Base-by-base conservation (phyloP, 768 basidiomycete genomes). In the Clathrus columnatus region DNA sequence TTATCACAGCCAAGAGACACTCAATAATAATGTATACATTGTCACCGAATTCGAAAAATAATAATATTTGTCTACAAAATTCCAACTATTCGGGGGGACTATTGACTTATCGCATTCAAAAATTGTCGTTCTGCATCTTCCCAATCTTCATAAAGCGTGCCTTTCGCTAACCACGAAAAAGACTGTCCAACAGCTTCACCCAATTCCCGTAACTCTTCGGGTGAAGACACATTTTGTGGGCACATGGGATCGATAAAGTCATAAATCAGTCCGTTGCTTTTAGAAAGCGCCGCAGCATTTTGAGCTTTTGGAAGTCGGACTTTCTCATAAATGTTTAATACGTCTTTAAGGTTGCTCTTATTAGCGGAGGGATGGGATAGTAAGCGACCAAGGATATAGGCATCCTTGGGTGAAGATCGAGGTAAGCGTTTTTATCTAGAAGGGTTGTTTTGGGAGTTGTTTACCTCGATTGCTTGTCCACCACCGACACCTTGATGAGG, bases 401-500 rank as follows among this genome's bases (percentile, higher is more conserved):
- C 67, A n/a, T n/a, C n/a, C n/a, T n/a, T n/a, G n/a, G n/a, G n/a
- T n/a, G n/a, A n/a, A n/a, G n/a, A n/a, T n/a, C n/a, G n/a, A n/a
- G n/a, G n/a, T n/a, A n/a, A n/a, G n/a, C n/a, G n/a, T n/a, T n/a
- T n/a, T n/a, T n/a, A n/a, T n/a, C n/a, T n/a, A n/a, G n/a, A n/a
- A n/a, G n/a, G n/a, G n/a, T n/a, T n/a, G n/a, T n/a, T n/a, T n/a
- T n/a, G n/a, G n/a, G n/a, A n/a, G n/a, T n/a, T n/a, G n/a, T n/a
- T n/a, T 44, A 74, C 75, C 63, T 78, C 78, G 18, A 78, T 70
- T 1, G 75, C 76, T 54, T 78, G 77, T 2, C 76, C 75, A 4
- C 75, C 79, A 2, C 78, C 78, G 0, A 74, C 70, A 1, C 73
- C 76, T 61, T 74, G 69, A 58, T 76, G 69, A 0, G 75, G 75